Evolutionary conservation across 208 protist species (phyloP), one percentile per base, ranked within the genome.

Genomic region (Willaertia magna): DNA sequence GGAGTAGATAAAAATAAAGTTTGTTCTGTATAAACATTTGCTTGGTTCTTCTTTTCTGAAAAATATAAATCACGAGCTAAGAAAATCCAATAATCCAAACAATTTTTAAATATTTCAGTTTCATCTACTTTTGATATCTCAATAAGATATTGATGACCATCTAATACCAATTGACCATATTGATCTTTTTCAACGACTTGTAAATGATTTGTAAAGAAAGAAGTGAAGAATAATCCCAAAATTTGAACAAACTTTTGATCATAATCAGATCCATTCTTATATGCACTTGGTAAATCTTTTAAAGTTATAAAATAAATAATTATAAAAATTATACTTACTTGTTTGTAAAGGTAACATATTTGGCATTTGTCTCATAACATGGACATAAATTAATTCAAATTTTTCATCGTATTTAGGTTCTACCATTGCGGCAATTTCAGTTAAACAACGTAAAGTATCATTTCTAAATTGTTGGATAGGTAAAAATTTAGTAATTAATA

Each of bases 51-150:
- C 40, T 79, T 79, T 9, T 44, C 34, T 1, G 74, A 79, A 42
- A 83, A 83, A 22, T 83, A 83, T 52, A 83, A 83, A 43, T 55
- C 47, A 18, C 18, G 20, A 7, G 55, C 92, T 2, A 98, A 90
- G 85, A 87, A 94, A 90, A 94, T 94, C 98, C 98, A 99, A 89
- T 99, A 99, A 86, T 99, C 98, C n/a, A 99, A 92, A 89, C 96
- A 99, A 42, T 98, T 96, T 92, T 99, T 99, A 89, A 99, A 99
- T 30, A 99, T 90, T 86, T 99, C 97, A 81, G 94, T 94, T 44
- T 99, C 96, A 39, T 96, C 89, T n/a, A 99, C 95, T 85, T 94
- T 88, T 75, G 95, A 98, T 87, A 99, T 98, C 11, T 94, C 89
- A 2, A 98, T 90, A 0, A 99, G 86, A 87, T 98, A 94, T 83